phyloP scores from a whole-genome alignment of 2,329 filamentous ascomycete genomes.

The Botryotinia globosa region DNA sequence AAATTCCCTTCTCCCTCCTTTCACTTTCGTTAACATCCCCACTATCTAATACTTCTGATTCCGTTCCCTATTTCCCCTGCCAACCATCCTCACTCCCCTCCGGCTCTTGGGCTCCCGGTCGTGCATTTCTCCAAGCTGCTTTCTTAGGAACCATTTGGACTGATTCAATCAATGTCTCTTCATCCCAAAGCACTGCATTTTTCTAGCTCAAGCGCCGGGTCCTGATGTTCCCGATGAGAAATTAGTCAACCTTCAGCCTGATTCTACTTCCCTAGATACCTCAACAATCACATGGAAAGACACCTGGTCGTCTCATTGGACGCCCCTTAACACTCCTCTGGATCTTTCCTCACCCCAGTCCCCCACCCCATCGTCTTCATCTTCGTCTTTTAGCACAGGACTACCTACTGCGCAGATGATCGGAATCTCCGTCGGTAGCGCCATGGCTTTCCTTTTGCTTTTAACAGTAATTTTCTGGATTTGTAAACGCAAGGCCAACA shows the following conservation, averaged over 20 bases:
- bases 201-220: constrained; percentile 11
- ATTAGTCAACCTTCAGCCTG: neutral
- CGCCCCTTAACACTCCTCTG: neutral
- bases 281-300: neutral
- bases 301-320: neutral
- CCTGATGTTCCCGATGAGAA: neutral
- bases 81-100: constrained; percentile 24
- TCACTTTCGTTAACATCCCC: constrained; percentile 1
- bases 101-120: constrained; percentile 3
- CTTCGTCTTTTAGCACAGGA: neutral
- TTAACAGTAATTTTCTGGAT: neutral
- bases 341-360: neutral
- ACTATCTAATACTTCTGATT: neutral
- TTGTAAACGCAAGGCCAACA: neutral
- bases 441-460: neutral
- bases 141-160: neutral
- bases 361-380: neutral
- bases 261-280: neutral
- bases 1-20: constrained; percentile 3
- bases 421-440: neutral
- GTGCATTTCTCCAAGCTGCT: constrained; percentile 7
- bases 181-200: neutral
- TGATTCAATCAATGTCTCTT: neutral
- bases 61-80: constrained; percentile 26
- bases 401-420: neutral